Conservation (phyloP, 441 rosid species). For the Gossypium davidsonii region DNA sequence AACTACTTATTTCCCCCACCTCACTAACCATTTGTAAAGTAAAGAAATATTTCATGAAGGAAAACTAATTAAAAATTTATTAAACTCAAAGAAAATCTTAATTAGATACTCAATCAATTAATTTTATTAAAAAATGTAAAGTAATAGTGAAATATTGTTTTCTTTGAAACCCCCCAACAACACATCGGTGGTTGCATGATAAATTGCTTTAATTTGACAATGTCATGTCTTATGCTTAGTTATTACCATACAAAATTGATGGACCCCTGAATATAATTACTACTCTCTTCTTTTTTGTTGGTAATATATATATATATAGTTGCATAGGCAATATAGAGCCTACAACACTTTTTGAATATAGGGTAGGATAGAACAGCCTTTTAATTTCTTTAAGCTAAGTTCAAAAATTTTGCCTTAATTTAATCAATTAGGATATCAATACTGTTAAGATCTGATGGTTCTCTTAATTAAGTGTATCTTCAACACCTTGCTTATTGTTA, state of each 20-base stretch:
- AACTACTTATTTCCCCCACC: slow-evolving; percentile 24
- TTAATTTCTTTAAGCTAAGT: neutral
- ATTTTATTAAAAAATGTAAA: neutral
- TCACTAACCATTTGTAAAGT: slow-evolving; percentile 22
- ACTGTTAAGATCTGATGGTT: neutral
- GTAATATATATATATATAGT: too few species aligned
- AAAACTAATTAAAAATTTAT: neutral
- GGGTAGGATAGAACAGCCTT: neutral
- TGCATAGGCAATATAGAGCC: slow-evolving; percentile 20
- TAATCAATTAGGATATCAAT: neutral
- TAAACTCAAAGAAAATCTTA: slow-evolving; percentile 13
- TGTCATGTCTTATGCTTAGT: slow-evolving; percentile 2
- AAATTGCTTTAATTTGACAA: slow-evolving; percentile 10
- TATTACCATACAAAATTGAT: neutral
- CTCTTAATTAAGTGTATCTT: neutral
- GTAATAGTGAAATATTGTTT: neutral
- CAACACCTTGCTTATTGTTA: neutral
- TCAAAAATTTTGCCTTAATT: neutral
- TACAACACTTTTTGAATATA: slow-evolving; percentile 24
- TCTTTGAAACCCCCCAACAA: slow-evolving; percentile 9
- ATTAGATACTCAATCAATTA: neutral
- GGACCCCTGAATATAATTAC: slow-evolving; percentile 7
- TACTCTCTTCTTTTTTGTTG: too few species aligned
- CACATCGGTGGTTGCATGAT: slow-evolving; percentile 10
- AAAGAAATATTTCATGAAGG: neutral